Evolutionary conservation across 345 rosid species (phyloP).

Genomic region (Melaleuca quinquenervia): DNA sequence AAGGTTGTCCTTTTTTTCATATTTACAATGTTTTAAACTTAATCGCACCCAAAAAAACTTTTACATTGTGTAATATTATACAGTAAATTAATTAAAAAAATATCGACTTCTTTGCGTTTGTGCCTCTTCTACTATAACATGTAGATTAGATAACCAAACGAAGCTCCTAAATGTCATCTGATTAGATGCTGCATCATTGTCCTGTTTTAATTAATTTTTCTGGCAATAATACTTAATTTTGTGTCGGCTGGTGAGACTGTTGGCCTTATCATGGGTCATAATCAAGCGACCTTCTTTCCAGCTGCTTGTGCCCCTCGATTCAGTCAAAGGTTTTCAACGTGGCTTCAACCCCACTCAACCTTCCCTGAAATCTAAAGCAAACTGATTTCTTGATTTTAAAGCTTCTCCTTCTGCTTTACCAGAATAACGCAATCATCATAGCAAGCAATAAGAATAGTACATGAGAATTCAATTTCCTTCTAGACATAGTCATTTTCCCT

Average conservation of each 20-base stretch:
- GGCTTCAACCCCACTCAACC: neutral
- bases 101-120: neutral
- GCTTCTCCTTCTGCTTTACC: neutral
- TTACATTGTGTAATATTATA: neutral
- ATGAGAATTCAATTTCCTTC: neutral
- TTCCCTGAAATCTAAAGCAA: slow-evolving; percentile 7
- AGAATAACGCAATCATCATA: neutral
- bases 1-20: neutral
- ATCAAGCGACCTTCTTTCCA: neutral
- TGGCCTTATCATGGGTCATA: neutral
- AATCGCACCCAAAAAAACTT: neutral
- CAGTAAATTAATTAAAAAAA: neutral
- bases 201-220: neutral
- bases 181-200: neutral
- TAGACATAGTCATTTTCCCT: neutral
- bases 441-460: neutral
- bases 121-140: neutral
- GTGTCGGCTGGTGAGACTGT: neutral
- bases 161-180: neutral
- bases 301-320: neutral
- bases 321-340: neutral
- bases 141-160: neutral
- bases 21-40: neutral
- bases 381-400: neutral
- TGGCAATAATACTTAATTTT: neutral